Evolutionary conservation across 768 basidiomycete species (phyloP), one percentile per base, ranked within the genome.

Genomic region (Lentinula lateritia): DNA sequence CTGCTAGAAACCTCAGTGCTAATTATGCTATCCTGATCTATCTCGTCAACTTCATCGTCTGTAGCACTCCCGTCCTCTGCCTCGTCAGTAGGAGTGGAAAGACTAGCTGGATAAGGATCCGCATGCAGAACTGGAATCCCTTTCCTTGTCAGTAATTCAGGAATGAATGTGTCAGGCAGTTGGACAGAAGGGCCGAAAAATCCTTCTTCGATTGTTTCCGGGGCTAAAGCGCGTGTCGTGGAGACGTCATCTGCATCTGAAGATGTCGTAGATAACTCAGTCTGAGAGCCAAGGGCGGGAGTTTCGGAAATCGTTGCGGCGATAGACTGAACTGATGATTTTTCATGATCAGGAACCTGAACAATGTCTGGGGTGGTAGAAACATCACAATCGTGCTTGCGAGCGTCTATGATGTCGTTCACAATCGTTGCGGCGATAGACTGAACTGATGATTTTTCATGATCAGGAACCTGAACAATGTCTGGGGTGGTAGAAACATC

Each of bases 101-200:
- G 73, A 62, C 77, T 79, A 52, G 78, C 78, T 1, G 81, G 81
- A 64, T 78, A 82, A 2, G 80, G 78, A 64, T 81, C 80, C 28
- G 71, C 58, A 59, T 72, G 68, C 13, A 80, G 64, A 60, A 76
- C 65, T 18, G 75, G 76, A 1, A 59, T 13, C 3, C 61, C 48
- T 32, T 70, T 69, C 41, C 70, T 71, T 6, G 75, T 61, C 43
- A 66, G 63, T 20, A 64, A 64, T 61, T 67, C 65, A 6, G 66
- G 43, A 28, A 68, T 50, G 28, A 55, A 50, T 13, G 32, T 9
- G 38, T 8, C 50, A 61, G 42, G 42, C 18, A 58, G 18, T 18
- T 13, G 10, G 41, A 9, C 23, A 34, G 35, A 41, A 0, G 58
- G 13, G 9, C 8, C 10, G 42, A 8, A 13, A 36, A 6, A 54